These are phyloP conservation scores for Saccharum hybrid DNA, from an alignment of 202 grass and related monocot species.

Conservation along the genomic window DNA sequence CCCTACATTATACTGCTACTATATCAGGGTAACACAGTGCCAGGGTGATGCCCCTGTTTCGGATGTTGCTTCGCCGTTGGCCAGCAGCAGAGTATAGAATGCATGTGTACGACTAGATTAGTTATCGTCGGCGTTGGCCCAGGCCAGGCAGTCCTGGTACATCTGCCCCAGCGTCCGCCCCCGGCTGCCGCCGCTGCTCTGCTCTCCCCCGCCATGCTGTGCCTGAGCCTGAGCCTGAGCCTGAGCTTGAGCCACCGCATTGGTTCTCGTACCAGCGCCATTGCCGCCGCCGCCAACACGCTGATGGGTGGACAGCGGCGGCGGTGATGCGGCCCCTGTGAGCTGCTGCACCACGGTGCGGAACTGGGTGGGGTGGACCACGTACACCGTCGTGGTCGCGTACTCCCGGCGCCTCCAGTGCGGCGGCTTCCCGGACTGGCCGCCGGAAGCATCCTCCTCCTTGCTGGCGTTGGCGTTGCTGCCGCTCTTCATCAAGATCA, in stretches of 20 bases:
- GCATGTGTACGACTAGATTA: neutral
- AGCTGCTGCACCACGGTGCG: constrained; percentile 65
- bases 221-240: too few relatives aligned
- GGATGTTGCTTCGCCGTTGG: too few relatives aligned
- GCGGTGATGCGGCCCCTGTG: constrained; percentile 31
- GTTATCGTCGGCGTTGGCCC: constrained; percentile 32
- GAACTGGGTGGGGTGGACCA: constrained; percentile 55
- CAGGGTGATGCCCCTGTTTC: neutral
- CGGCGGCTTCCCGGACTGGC: constrained; percentile 21
- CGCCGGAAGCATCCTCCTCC: neutral
- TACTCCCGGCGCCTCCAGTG: constrained; percentile 45
- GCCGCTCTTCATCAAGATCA: constrained; percentile 8
- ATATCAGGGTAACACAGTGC: too few relatives aligned
- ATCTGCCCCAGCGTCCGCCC: constrained; percentile 45
- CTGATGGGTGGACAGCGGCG: neutral
- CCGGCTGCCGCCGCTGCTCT: neutral
- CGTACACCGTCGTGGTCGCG: constrained; percentile 40
- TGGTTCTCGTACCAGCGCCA: neutral
- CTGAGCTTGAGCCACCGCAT: constrained; percentile 27
- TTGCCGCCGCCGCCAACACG: neutral
- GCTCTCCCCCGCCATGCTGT: neutral
- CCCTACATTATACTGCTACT: too few relatives aligned
- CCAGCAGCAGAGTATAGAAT: neutral
- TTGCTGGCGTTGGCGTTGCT: neutral
- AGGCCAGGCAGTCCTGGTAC: constrained; percentile 36